Evolutionary conservation across 225 moss, liverwort and hornwort genomes (phyloP), one percentile per base, ranked within the genome.

Genomic region (Straminergon stramineum): DNA sequence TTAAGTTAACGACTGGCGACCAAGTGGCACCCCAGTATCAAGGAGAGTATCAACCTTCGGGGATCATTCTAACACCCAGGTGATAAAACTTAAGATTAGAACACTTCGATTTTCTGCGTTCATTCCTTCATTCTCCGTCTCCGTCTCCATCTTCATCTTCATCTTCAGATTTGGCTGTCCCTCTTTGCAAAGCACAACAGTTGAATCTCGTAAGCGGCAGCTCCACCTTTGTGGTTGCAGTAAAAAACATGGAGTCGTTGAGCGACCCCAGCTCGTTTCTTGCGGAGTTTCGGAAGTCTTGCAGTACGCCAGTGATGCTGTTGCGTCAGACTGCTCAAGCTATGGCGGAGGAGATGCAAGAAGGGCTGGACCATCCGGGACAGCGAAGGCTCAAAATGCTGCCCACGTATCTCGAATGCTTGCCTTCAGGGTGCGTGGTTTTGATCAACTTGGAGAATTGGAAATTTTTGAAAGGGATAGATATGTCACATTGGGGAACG

Each of bases 311-410:
- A 1, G 93, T 93, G 90, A 88, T 75, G 91, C 86, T 91, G 61
- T 57, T 93, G 30, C 93, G 93, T 27, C 80, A 90, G 27, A 91
- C 43, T 43, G 93, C 93, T 4, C 93, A 91, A 62, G 90, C 90
- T 15, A 91, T 93, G 93, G 90, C 93, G 86, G 74, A 19, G 41
- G 93, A 91, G 86, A 93, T 93, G 93, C 79, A 86, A 10, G 74
- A 87, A 86, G 93, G 93, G 23, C 80, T 93, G 55, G 62, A 91
- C 4, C 68, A 88, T 68, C 93, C 93, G 21, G 93, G 93, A 18
- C 64, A 88, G 71, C 91, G 74, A 28, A 74, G 90, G 68, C 93
- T 93, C 67, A 93, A 93, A 88, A 93, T 93, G 93, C 91, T 93
- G 53, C 93, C 93, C 68, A 93, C 93, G 4, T 93, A 86, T 35